Evolutionary conservation across 371 early-diverging fungal genomes (phyloP).

Genomic region (Apophysomyces variabilis): DNA sequence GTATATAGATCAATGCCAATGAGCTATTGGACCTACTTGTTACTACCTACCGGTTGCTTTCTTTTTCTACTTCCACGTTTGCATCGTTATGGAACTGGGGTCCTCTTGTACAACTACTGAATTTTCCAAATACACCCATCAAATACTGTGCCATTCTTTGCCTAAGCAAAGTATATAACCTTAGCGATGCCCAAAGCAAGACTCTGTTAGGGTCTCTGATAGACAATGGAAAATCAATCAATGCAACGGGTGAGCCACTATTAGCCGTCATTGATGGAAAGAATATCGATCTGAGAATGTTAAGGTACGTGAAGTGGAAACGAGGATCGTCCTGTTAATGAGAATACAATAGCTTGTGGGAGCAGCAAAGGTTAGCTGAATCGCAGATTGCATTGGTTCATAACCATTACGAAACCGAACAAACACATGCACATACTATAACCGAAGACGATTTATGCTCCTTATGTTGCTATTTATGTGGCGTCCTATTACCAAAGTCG

Average conservation of each 20-base stretch:
- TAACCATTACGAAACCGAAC: slow-evolving; percentile 42
- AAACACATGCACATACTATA: slow-evolving; percentile 13
- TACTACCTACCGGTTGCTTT: slow-evolving; percentile 66
- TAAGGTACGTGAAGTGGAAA: slow-evolving; percentile 32
- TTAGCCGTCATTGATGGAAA: slow-evolving; percentile 35
- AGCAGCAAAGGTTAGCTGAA: slow-evolving; percentile 47
- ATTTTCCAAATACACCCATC: slow-evolving; percentile 45
- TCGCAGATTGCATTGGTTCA: slow-evolving; percentile 39
- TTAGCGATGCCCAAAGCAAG: slow-evolving; percentile 54
- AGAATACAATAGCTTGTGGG: slow-evolving; percentile 36
- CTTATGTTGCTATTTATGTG: slow-evolving; percentile 67
- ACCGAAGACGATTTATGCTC: slow-evolving; percentile 55
- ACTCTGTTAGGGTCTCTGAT: slow-evolving; percentile 31
- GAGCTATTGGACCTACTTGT: slow-evolving; percentile 57
- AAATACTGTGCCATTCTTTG: slow-evolving; percentile 62
- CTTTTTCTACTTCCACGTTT: slow-evolving; percentile 60
- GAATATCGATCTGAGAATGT: slow-evolving; percentile 49
- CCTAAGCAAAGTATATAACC: slow-evolving; percentile 54
- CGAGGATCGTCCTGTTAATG: neutral
- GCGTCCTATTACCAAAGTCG: slow-evolving; percentile 59
- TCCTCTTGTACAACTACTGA: slow-evolving; percentile 60
- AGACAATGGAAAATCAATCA: slow-evolving; percentile 19
- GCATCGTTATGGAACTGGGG: slow-evolving; percentile 70
- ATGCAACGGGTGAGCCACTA: slow-evolving; percentile 39
- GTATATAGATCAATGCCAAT: slow-evolving; percentile 14